Base-by-base conservation (phyloP, 176 grass and related monocot genomes). In the Poa annua region DNA sequence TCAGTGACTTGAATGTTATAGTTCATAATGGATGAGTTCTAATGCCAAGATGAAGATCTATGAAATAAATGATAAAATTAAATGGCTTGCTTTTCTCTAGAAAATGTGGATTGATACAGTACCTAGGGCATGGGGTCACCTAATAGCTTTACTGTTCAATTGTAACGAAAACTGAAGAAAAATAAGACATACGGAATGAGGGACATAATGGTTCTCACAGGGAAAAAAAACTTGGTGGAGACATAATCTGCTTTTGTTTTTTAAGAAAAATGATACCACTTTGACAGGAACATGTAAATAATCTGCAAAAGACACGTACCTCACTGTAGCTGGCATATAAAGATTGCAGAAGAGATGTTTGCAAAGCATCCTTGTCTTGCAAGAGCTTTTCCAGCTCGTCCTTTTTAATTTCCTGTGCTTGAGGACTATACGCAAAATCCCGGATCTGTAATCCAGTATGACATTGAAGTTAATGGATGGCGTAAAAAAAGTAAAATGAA, bases 301-400 rank as follows among this genome's bases (percentile, higher is more conserved):
- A 25, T 24, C 29, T 33, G 9, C 14, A 38, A 36, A 84, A 92
- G 29, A 32, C n/a, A 63, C 84, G 12, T 90, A 98, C 96, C 96
- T 98, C 96, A 0, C 96, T 94, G 78, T 98, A 98, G 74, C 91
- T 93, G 54, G 96, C 89, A 92, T 99, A 93, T 54, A 91, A 99
- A 81, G 91, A 92, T 80, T 99, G 87, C n/a, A 96, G 79, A 90
- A 99, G 89, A 71, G 93, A 99, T 2, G 87, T 88, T 64, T 85
- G 89, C 89, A 92, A 92, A 33, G 72, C 52, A 76, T 90, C 89
- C 70, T 99, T 89, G 20, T 99, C 91, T 61, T 96, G 92, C 63
- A 88, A 48, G 67, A 99, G 70, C 74, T 92, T 96, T 59, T 99
- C 92, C 79, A 99, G 57, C 53, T 96, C 91, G 53, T 90, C 80